Evolutionary conservation across 768 basidiomycete species (phyloP).

Genomic region (Boletus barrowsii): DNA sequence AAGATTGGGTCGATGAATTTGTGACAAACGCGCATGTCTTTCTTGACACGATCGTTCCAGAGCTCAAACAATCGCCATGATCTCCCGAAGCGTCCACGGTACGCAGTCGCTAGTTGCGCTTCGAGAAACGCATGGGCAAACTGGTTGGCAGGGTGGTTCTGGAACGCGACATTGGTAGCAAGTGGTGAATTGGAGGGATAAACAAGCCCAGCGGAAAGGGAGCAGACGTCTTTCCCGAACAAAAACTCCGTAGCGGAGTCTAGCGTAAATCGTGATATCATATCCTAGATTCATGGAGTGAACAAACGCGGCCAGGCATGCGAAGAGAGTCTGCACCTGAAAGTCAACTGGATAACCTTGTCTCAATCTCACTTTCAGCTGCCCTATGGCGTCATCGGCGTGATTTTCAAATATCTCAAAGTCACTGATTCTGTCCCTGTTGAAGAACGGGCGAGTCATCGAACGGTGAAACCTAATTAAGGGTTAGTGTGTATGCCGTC

Average conservation of each 20-base stretch:
- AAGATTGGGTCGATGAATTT: conserved; percentile 55
- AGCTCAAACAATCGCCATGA: conserved; percentile 55
- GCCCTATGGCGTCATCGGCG: conserved; percentile 44
- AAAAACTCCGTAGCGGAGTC: conserved; percentile 61
- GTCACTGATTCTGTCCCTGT: conserved; percentile 48
- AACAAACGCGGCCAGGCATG: neutral
- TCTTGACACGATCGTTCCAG: conserved; percentile 44
- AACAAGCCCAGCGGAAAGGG: conserved; percentile 46
- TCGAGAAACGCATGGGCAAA: conserved; percentile 51
- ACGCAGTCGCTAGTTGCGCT: conserved; percentile 41
- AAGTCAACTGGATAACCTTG: conserved; percentile 54
- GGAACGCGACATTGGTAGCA: conserved; percentile 3
- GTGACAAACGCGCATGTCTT: conserved; percentile 46
- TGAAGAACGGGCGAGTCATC: conserved; percentile 64
- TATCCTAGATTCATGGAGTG: conserved; percentile 36
- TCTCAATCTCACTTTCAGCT: conserved; percentile 41
- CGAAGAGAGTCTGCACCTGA: conserved; percentile 35
- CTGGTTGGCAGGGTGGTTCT: conserved; percentile 34
- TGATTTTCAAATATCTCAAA: conserved; percentile 56
- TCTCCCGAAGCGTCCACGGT: conserved; percentile 39
- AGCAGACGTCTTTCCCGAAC: conserved; percentile 47
- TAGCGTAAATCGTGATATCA: conserved; percentile 54
- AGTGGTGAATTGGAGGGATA: conserved; percentile 37
- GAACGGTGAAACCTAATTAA: conserved; percentile 50
- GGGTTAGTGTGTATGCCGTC: neutral